Evolutionary conservation across 352 stramenopile genomes (phyloP), one percentile per base, ranked within the genome.

Genomic region (Globisporangium nodosum): DNA sequence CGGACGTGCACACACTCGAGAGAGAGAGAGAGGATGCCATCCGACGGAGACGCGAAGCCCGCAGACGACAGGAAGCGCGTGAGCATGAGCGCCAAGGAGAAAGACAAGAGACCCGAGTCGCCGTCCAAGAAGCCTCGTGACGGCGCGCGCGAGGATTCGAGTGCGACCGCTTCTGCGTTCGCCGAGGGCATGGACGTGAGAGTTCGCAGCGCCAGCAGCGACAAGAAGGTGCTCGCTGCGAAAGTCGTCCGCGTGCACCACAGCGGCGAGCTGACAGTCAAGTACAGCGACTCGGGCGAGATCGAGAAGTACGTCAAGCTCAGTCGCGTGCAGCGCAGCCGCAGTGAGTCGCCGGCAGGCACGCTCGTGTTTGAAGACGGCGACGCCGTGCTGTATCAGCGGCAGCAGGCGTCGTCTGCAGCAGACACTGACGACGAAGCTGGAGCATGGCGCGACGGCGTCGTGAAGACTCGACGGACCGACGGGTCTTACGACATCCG

Each of bases 221-320:
- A 30, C 21, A 69, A 64, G 20, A 24, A 55, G 8, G 4, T 48
- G 13, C 58, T 58, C 16, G 35, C 35, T 6, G 71, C 71, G 4
- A 64, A 53, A 1, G 66, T 81, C 5, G 60, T 81, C 43, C 70
- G 70, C 3, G 55, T 68, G 30, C 70, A 81, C 45, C 70, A 68
- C 12, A 79, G 68, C 43, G 73, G 70, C 12, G 61, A 74, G 13
- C 63, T 68, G 6, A 68, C 60, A 6, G 65, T 81, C 40, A 66
- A 77, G 46, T 79, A 77, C 43, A 54, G 71, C 2, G 46, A 58
- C 0, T 68, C 62, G 0, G 70, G 62, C 8, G 63, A 75, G 53
- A 49, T 66, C 0, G 73, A 79, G 60, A 81, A 77, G 54, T 70
- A 68, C 30, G 68, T 81, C 21, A 49, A 54, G 55, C 35, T 30